Evolutionary conservation across 1,139 yeast species (phyloP).

Genomic region (Yamadazyma jaroonii): DNA sequence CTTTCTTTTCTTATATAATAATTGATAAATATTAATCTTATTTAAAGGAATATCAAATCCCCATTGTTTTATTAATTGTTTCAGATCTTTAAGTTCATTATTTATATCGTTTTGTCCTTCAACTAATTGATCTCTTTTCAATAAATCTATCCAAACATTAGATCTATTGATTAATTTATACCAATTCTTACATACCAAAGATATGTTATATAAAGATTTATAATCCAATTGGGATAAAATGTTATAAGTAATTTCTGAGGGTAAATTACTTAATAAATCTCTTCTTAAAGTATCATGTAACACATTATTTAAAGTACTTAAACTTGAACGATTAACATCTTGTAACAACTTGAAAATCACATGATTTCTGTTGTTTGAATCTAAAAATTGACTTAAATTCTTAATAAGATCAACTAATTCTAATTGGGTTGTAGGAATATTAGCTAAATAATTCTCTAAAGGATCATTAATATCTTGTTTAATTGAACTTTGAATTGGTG

Average conservation of each 20-base stretch:
- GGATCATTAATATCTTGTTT: constrained; percentile 14
- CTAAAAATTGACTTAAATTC: constrained; percentile 33
- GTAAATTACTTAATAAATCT: constrained; percentile 69
- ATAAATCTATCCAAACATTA: constrained; percentile 56
- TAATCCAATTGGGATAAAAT: constrained; percentile 69
- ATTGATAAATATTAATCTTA: constrained; percentile 39
- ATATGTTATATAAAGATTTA: constrained; percentile 56
- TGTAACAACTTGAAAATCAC: constrained; percentile 64
- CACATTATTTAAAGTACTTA: constrained; percentile 63
- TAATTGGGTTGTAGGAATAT: constrained; percentile 36
- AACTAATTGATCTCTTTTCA: constrained; percentile 52
- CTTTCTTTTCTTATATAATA: constrained; percentile 63
- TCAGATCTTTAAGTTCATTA: constrained; percentile 29
- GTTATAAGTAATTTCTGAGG: constrained; percentile 70
- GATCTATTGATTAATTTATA: constrained; percentile 57
- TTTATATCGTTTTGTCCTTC: constrained; percentile 31
- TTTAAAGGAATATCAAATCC: constrained; percentile 16
- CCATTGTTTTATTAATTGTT: constrained; percentile 33
- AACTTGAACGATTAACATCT: constrained; percentile 60
- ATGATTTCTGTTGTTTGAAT: constrained; percentile 38
- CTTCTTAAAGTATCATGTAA: constrained; percentile 63
- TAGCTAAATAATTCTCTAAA: constrained; percentile 18
- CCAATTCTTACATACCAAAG: constrained; percentile 75
- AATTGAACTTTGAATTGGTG: constrained; percentile 46
- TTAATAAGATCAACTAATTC: constrained; percentile 39